A percentile compares a stretch with the other conserved stretches of the same genome.
These are phyloP conservation scores for Biscogniauxia marginata DNA, from an alignment of 2,329 filamentous ascomycete species.

Conservation along the genomic window DNA sequence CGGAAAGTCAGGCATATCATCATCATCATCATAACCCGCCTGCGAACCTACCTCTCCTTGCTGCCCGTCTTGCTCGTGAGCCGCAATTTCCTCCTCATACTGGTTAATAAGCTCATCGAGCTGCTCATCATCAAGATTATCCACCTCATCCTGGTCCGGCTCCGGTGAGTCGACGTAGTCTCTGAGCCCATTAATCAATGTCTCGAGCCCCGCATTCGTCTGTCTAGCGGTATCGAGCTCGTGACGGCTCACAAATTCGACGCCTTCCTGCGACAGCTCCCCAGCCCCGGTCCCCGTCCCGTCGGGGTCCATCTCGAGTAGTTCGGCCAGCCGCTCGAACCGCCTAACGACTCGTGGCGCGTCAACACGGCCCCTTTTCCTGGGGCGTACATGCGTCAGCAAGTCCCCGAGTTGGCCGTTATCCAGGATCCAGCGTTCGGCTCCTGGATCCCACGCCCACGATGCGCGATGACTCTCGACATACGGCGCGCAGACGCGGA, in stretches of 20 bases:
- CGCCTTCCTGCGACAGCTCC: not conserved
- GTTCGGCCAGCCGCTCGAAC: slow-evolving; percentile 7
- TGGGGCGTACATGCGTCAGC: not conserved
- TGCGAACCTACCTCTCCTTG: not conserved
- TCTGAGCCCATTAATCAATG: slow-evolving; percentile 4
- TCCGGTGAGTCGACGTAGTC: not conserved
- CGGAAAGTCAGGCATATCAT: too few relatives aligned
- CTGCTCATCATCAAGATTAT: not conserved
- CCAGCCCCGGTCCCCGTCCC: too few relatives aligned
- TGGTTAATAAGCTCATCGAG: not conserved
- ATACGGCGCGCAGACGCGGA: not conserved
- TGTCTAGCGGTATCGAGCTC: slow-evolving; percentile 3
- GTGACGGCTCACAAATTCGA: not conserved
- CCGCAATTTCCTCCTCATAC: not conserved
- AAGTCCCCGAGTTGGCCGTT: slow-evolving; percentile 3
- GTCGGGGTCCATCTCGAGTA: slow-evolving; percentile 6
- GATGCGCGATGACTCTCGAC: not conserved
- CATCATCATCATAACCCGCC: too few relatives aligned
- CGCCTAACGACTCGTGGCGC: slow-evolving; percentile 2
- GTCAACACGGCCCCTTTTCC: slow-evolving; percentile 4
- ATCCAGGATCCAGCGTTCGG: not conserved
- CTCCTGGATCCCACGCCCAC: not conserved
- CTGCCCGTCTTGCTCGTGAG: not conserved
- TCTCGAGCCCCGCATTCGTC: slow-evolving; percentile 4
- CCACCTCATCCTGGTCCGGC: not conserved